phyloP scores from a whole-genome alignment of 768 basidiomycete species.

The Baorangia bicolor region DNA sequence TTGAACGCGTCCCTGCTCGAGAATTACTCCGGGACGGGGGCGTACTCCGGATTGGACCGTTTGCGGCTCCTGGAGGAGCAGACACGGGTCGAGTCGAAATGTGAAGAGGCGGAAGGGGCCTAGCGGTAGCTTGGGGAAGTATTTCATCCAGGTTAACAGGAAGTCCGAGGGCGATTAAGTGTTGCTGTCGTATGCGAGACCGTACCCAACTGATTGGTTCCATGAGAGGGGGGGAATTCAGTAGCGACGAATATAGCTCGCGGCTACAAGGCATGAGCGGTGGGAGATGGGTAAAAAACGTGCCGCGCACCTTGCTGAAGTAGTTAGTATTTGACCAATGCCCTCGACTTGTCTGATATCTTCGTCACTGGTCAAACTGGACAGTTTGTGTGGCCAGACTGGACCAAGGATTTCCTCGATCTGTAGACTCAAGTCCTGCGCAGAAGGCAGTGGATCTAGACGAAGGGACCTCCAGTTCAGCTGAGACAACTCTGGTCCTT shows the following conservation, averaged over 20 bases:
- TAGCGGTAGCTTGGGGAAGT: conserved; percentile 62
- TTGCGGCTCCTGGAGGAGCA: conserved; percentile 66
- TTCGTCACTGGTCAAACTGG: conserved; percentile 61
- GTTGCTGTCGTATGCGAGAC: conserved; percentile 86
- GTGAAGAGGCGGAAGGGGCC: conserved; percentile 73
- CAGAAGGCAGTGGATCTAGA: conserved; percentile 63
- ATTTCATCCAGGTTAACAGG: conserved; percentile 96
- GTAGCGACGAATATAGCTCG: conserved; percentile 67
- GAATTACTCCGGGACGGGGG: conserved; percentile 42
- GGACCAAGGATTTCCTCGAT: conserved; percentile 65
- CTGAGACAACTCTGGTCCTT: conserved; percentile 41
- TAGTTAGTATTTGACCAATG: conserved; percentile 72
- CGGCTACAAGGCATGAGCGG: conserved; percentile 51
- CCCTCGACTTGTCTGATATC: conserved; percentile 80
- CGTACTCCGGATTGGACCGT: conserved; percentile 30
- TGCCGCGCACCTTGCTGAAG: conserved; percentile 62
- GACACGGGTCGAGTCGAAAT: conserved; percentile 83
- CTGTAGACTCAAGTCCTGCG: conserved; percentile 55
- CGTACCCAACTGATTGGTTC: conserved; percentile 94
- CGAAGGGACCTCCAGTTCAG: conserved; percentile 59
- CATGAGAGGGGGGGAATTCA: conserved; percentile 70
- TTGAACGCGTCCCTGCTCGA: conserved; percentile 49
- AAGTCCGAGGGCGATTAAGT: conserved; percentile 87
- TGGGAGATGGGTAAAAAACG: conserved; percentile 21
- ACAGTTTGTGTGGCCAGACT: conserved; percentile 58